A percentile compares a stretch with the other conserved stretches of the same genome.
Evolutionary conservation across 306 rosid species (phyloP).

Genomic region (Datisca glomerata): DNA sequence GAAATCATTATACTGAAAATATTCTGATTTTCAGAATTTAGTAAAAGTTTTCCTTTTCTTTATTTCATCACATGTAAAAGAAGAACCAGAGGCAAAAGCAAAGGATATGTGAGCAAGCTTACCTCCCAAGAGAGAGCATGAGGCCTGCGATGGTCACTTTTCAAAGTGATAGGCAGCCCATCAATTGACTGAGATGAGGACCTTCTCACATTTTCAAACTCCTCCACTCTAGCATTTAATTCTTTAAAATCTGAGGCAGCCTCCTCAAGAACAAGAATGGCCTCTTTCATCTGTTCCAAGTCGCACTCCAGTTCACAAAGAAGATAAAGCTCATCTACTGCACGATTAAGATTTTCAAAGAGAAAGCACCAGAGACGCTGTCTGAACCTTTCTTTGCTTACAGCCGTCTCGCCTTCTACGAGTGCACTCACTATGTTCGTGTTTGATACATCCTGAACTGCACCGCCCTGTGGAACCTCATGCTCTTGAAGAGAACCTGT

Average conservation of each 20-base stretch:
- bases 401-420: conserved; percentile 58
- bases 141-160: conserved; percentile 91
- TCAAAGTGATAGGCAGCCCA: conserved; percentile 62
- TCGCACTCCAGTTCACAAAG: conserved; percentile 98
- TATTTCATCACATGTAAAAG: no score
- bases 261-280: conserved; percentile 96
- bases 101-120: conserved; percentile 15
- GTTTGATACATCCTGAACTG: conserved; percentile 27
- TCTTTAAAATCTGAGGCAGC: conserved; percentile 89
- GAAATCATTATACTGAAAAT: no score
- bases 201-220: conserved; percentile 77
- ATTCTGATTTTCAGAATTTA: no score
- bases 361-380: conserved; percentile 98
- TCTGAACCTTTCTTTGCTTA: conserved; percentile 94
- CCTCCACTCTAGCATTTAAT: conserved; percentile 75
- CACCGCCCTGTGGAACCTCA: conserved; percentile 21
- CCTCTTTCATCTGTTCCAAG: conserved; percentile 95
- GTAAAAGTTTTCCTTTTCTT: no score
- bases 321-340: conserved; percentile 98
- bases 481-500: conserved; percentile 23
- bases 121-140: conserved; percentile 99
- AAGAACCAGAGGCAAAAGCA: no score
- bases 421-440: conserved; percentile 32
- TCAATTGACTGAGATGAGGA: conserved; percentile 54
- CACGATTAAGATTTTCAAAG: conserved; percentile 95